phyloP scores from a whole-genome alignment of 225 moss, liverwort and hornwort species.

The Polytrichum commune region DNA sequence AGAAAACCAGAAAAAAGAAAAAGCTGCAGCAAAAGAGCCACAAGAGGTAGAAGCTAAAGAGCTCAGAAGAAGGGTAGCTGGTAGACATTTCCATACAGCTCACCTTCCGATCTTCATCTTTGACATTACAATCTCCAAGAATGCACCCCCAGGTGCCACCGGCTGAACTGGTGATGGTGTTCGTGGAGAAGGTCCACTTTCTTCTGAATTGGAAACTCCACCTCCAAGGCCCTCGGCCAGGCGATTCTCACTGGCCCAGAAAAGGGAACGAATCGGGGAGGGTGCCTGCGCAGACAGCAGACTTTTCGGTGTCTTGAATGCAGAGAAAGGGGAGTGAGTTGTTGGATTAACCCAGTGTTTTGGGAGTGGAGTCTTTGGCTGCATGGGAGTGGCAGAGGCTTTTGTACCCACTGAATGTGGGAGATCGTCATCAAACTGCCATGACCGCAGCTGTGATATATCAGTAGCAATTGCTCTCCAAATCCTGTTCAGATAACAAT shows the following conservation, averaged over 20 bases:
- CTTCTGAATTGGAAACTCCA: slow-evolving; percentile 38
- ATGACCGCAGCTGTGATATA: slow-evolving; percentile 61
- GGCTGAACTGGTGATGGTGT: slow-evolving; percentile 78
- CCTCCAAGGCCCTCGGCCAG: slow-evolving; percentile 27
- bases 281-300: slow-evolving; percentile 52
- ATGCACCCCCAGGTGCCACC: slow-evolving; percentile 34
- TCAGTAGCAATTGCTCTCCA: slow-evolving; percentile 72
- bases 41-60: too few relatives aligned
- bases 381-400: slow-evolving; percentile 73
- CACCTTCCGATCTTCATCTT: slow-evolving; percentile 73
- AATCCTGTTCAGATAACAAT: slow-evolving; percentile 29
- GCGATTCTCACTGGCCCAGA: slow-evolving; percentile 43
- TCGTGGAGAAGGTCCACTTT: slow-evolving; percentile 66
- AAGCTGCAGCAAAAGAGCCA: too few relatives aligned
- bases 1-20: too few relatives aligned
- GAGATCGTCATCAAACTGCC: slow-evolving; percentile 73
- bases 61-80: too few relatives aligned
- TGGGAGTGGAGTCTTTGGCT: slow-evolving; percentile 73
- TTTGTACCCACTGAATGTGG: slow-evolving; percentile 55
- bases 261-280: slow-evolving; percentile 49
- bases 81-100: slow-evolving; percentile 6
- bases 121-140: slow-evolving; percentile 58
- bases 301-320: slow-evolving; percentile 79
- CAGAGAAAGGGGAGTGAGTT: slow-evolving; percentile 73
- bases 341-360: slow-evolving; percentile 88